Evolutionary conservation across 2,329 filamentous ascomycete genomes (phyloP), one percentile per base, ranked within the genome.

Genomic region (Rhynchosporium graminicola): DNA sequence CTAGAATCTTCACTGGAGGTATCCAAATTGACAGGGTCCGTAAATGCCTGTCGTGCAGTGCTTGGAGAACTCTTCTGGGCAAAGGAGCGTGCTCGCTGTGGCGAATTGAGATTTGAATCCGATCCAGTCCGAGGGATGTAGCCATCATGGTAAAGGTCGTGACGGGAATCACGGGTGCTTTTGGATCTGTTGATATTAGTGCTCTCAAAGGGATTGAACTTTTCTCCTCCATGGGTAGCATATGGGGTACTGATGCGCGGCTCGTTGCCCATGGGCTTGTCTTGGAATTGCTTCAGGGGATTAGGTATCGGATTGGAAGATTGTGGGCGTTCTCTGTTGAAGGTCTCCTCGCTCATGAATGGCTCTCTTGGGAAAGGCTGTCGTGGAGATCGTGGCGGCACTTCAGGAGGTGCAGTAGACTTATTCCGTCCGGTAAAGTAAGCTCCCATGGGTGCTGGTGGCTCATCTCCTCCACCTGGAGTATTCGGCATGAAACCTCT

Each of bases 201-300:
- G 46, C 61, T 80, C 50, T 84, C 83, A 63, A 84, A 85, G 0
- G 83, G 80, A 51, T 85, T 81, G 4, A 83, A 81, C 74, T 82
- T 87, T 71, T 87, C 85, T 40, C 85, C 83, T 12, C 82, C 79
- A 38, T 81, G 78, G 1, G 77, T 80, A 47, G 79, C 77, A 69
- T 87, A 87, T 0, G 84, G 83, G 5, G 82, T 83, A 67, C 82
- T 83, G 60, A 83, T 78, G n/a, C 83, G 79, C n/a, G 74, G 72
- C 63, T 86, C 82, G 48, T 76, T 76, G 0, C 73, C 73, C 6
- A 64, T 40, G 12, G 62, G 54, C 43, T 69, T 57, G 4, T 80
- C 78, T 68, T 77, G 77, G 62, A 83, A 83, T 57, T 79, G 76
- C 28, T 76, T 78, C 47, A 83, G 69, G 1, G 80, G 81, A 64